Evolutionary conservation across 495 filamentous ascomycete species (phyloP).

Genomic region (Penicillium flavigenum): DNA sequence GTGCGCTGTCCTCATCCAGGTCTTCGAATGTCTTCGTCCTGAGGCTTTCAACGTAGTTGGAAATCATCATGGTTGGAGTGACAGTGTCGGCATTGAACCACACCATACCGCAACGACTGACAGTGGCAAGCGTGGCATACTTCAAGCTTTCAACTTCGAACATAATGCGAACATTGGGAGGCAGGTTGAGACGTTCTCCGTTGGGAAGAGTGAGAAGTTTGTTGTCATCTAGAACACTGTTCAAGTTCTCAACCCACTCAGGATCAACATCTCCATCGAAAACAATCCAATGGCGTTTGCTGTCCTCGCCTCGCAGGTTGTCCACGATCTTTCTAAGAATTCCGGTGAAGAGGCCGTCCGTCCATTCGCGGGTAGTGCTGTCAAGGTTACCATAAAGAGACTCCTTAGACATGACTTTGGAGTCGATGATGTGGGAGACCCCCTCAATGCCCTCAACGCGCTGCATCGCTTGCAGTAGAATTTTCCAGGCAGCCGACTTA

Average conservation of each 20-base stretch:
- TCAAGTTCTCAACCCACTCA: slow-evolving; percentile 99
- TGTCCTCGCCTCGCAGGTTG: slow-evolving; percentile 94
- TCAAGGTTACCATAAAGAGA: slow-evolving; percentile 92
- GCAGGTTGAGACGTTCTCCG: slow-evolving; percentile 92
- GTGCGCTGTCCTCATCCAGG: slow-evolving; percentile 83
- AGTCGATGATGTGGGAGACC: slow-evolving; percentile 95
- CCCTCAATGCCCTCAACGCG: slow-evolving; percentile 88
- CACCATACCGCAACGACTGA: slow-evolving; percentile 99
- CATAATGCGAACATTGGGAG: slow-evolving; percentile 95
- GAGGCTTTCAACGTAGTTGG: slow-evolving; percentile 83
- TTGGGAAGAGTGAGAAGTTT: slow-evolving; percentile 95
- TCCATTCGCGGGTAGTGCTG: slow-evolving; percentile 97
- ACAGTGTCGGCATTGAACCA: slow-evolving; percentile 99
- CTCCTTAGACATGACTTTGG: slow-evolving; percentile 99
- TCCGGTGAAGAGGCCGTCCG: slow-evolving; percentile 95
- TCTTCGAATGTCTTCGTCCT: slow-evolving; percentile 84
- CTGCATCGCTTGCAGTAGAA: slow-evolving; percentile 90
- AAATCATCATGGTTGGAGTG: slow-evolving; percentile 85
- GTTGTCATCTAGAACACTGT: slow-evolving; percentile 98
- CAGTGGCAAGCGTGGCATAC: slow-evolving; percentile 95
- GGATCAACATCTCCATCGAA: slow-evolving; percentile 99
- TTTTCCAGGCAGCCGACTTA: slow-evolving; percentile 92
- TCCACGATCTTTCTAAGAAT: slow-evolving; percentile 98
- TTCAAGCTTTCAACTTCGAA: slow-evolving; percentile 99
- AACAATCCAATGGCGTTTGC: slow-evolving; percentile 97